Evolutionary conservation across 805 yeast genomes (phyloP), one percentile per base, ranked within the genome.

Genomic region (Clavispora carvajalis): DNA sequence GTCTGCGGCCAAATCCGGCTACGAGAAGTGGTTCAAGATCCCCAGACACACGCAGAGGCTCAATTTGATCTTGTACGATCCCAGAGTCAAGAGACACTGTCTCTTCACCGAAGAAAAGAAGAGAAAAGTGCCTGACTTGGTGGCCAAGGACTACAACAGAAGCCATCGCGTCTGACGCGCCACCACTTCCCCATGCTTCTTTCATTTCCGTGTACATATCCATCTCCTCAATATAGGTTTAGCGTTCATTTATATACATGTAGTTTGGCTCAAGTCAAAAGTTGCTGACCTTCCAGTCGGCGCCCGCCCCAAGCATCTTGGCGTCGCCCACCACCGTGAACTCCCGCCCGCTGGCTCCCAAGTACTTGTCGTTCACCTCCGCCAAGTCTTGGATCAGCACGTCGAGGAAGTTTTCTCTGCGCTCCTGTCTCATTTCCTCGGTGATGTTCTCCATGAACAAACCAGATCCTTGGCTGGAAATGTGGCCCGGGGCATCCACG

Each of bases 1-100:
- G 2, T 91, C 98, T 1, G 75, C 93, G 2, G 98, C 97, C 13
- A 78, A 83, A 52, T 90, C 98, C 1, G 98, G 98, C 1, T 86
- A 74, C 63, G 79, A 80, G 59, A 80, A 95, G 58, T 82, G 89
- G 59, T 77, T 89, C 49, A 71, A 80, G 38, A 77, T 90, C 35
- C 93, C 89, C 37, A 82, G 96, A 69, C 80, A 85, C 39, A 80
- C 95, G 3, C 85, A 86, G 36, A 71, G 78, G 42, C 80, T 91
- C 47, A 80, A 79, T 36, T 93, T 88, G 57, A 82, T 90, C 17
- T 48, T 52, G 34, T 51, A 53, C 46, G 59, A 57, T 42, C 59
- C 62, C 23, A 49, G 67, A 45, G 96, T 87, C 9, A 80, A 85
- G 63, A 80, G 96, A 62, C 96, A 89, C 68, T 96, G 93, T 38